Conservation (phyloP, 1,284 basidiomycete species). For the Prillingera fragicola region DNA sequence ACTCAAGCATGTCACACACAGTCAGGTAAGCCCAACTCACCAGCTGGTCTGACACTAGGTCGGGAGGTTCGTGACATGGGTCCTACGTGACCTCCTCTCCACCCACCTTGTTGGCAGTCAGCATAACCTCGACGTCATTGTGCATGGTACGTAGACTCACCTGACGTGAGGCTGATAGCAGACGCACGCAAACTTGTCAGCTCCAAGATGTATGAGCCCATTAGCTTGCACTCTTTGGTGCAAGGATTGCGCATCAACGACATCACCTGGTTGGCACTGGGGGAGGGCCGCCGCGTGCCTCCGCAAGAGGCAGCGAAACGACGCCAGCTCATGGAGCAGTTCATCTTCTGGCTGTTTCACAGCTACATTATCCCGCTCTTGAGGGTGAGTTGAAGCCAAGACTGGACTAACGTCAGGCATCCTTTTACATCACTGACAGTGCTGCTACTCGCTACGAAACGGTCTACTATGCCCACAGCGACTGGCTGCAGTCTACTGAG, state of each 20-base stretch:
- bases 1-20: constrained; percentile 22
- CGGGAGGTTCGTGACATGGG: constrained; percentile 59
- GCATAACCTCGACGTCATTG: constrained; percentile 61
- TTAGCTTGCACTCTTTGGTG: constrained; percentile 71
- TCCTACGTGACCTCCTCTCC: constrained; percentile 69
- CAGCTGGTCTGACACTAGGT: constrained; percentile 53
- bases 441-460: constrained; percentile 78
- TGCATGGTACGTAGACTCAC: constrained; percentile 54
- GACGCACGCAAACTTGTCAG: constrained; percentile 67
- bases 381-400: constrained; percentile 53
- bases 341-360: constrained; percentile 89
- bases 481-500: constrained; percentile 76
- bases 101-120: constrained; percentile 70
- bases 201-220: constrained; percentile 70
- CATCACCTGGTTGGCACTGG: constrained; percentile 68
- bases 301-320: constrained; percentile 67
- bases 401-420: constrained; percentile 56
- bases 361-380: constrained; percentile 74
- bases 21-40: constrained; percentile 47
- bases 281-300: constrained; percentile 43
- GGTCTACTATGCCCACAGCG: constrained; percentile 89
- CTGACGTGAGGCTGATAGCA: constrained; percentile 35
- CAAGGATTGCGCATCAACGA: constrained; percentile 71
- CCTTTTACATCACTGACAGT: constrained; percentile 92
- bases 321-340: constrained; percentile 71